Evolutionary conservation across 2,329 filamentous ascomycete species (phyloP), one percentile per base, ranked within the genome.

Genomic region (Chaetomium olivaceum): DNA sequence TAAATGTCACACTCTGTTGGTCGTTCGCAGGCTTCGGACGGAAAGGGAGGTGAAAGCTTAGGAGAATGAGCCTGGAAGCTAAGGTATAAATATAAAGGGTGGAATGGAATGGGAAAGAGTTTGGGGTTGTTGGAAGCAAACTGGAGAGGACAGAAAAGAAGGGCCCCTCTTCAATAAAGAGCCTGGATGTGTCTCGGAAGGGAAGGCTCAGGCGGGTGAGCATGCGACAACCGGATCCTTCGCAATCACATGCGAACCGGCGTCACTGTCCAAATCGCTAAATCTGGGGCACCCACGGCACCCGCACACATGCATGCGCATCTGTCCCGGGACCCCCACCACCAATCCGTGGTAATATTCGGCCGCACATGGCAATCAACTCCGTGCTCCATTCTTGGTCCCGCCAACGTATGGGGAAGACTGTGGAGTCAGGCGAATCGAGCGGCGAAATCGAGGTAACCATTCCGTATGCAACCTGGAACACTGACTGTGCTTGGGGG

Each of bases 211-310:
- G 33, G 33, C 7, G 39, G 16, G 39, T 43, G 39, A 43, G 39
- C 39, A 43, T 43, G 39, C 39, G 39, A 19, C 39, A 33, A 14
- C 51, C 29, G 59, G 43, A 55, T 57, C 46, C 27, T 46, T 14
- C 46, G 46, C 61, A 58, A 66, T 66, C 64, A 66, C 64, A 66
- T 66, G 64, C 50, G 39, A 58, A 4, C 21, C 23, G 57, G 51
- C 48, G 19, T 50, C 46, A 29, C 39, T 65, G 59, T 14, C 36
- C 27, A 43, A n/a, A 55, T 39, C 23, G 36, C 1, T 5, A 12
- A 46, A 58, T 57, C 58, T 48, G 61, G 65, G 65, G 52, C 61
- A 66, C 64, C 63, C 61, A 61, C 57, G 46, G 21, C 16, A 43
- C 39, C 12, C 16, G 7, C 16, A 43, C 39, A 43, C 39, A 39